Conservation (phyloP, 2,329 filamentous ascomycete genomes). For the Leptodontidium sp. region DNA sequence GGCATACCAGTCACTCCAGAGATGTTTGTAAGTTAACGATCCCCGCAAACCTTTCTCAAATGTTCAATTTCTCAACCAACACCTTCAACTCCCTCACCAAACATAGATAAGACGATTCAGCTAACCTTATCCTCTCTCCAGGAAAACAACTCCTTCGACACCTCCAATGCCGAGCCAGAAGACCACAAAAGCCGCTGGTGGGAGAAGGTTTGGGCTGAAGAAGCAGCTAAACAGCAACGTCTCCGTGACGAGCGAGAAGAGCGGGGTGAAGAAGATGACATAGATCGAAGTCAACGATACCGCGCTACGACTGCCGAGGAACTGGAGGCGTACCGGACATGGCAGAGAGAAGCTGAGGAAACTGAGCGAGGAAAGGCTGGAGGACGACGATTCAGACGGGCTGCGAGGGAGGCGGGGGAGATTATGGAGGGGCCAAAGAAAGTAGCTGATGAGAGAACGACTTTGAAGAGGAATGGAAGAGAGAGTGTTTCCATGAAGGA, state of each 20-base stretch:
- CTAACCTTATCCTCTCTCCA: not conserved
- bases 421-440: not conserved
- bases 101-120: not conserved
- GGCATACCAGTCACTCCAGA: constrained; percentile 17
- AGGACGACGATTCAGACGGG: not conserved
- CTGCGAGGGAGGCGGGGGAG: not conserved
- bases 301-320: constrained; percentile 3
- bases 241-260: not conserved
- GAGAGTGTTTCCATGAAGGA: not conserved
- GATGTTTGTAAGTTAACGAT: constrained; percentile 28
- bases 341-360: not conserved
- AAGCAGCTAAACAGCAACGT: constrained; percentile 2
- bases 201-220: not conserved
- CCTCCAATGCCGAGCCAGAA: not conserved
- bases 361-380: not conserved
- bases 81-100: not conserved
- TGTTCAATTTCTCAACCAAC: not conserved
- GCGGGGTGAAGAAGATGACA: not conserved
- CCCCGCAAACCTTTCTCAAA: not conserved
- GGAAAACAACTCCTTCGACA: constrained; percentile 16
- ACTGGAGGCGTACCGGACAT: not conserved
- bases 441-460: not conserved
- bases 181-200: constrained; percentile 9
- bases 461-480: not conserved
- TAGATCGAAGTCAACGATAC: not conserved